phyloP scores from a whole-genome alignment of 768 basidiomycete genomes.

The Hortiboletus flavorubellus region DNA sequence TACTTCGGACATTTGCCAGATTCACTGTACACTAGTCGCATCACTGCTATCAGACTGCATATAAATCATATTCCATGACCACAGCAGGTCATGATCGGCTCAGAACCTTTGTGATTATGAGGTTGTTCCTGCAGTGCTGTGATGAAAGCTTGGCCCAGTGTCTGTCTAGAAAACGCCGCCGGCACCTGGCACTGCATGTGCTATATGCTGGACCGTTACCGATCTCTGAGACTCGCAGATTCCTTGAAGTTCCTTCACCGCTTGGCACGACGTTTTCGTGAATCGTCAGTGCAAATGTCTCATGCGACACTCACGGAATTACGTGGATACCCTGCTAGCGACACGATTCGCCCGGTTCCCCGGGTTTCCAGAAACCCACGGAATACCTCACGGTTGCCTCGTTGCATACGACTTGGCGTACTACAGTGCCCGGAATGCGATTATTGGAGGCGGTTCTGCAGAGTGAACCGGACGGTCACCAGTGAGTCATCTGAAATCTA shows the following conservation, averaged over 20 bases:
- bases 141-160: no score
- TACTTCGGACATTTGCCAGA: neutral
- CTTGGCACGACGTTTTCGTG: neutral
- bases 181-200: no score
- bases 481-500: conserved; percentile 2
- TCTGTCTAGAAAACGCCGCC: neutral
- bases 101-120: neutral
- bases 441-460: conserved; percentile 11
- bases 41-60: conserved; percentile 7
- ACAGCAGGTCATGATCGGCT: neutral
- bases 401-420: conserved; percentile 8
- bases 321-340: neutral
- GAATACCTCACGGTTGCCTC: conserved; percentile 24
- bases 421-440: conserved; percentile 7
- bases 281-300: neutral
- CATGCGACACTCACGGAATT: neutral
- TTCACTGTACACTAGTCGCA: conserved; percentile 26
- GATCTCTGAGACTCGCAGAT: neutral
- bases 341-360: neutral
- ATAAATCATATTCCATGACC: neutral
- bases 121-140: neutral
- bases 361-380: conserved; percentile 3
- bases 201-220: neutral
- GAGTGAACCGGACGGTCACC: conserved; percentile 3
- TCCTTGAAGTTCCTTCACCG: no score